Percentiles rank a stretch among this genome's conserved stretches.
Conservation (phyloP, 306 rosid genomes). For the Senna tora region DNA sequence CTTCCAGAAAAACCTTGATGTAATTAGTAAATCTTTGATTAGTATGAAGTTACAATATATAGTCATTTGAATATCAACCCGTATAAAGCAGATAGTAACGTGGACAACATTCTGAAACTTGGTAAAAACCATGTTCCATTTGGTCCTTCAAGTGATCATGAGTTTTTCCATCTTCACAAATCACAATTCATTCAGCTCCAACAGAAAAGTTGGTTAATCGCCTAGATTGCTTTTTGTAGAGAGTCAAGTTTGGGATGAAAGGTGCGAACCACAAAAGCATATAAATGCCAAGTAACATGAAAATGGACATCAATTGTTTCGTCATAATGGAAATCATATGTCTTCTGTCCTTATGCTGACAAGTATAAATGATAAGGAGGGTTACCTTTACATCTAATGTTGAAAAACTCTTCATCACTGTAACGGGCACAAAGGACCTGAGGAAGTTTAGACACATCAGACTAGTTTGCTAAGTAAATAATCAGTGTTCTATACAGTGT, state of each 20-base stretch:
- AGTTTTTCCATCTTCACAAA: not conserved
- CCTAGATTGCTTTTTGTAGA: not conserved
- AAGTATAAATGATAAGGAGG: constrained; percentile 16
- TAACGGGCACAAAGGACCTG: constrained; percentile 94
- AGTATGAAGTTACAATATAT: not conserved
- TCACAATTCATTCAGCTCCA: constrained; percentile 5
- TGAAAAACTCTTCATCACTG: constrained; percentile 85
- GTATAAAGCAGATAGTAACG: not conserved
- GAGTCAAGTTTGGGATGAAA: constrained; percentile 9
- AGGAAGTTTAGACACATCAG: constrained; percentile 5
- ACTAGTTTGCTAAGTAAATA: constrained; percentile 15
- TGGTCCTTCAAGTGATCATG: not conserved
- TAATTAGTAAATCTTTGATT: not conserved
- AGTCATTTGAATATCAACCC: constrained; percentile 7
- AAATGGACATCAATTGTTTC: constrained; percentile 1
- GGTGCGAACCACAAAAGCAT: not conserved
- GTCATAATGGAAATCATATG: not conserved
- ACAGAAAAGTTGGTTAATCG: constrained; percentile 10
- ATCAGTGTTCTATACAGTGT: constrained; percentile 2
- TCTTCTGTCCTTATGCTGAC: not conserved
- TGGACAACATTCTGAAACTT: constrained; percentile 6
- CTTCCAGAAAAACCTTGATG: constrained; percentile 16
- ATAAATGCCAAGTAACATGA: constrained; percentile 4
- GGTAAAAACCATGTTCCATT: constrained; percentile 2
- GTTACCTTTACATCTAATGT: constrained; percentile 81